Conservation (phyloP, 1,139 yeast species). For the Geotrichum cucujoidarum region DNA sequence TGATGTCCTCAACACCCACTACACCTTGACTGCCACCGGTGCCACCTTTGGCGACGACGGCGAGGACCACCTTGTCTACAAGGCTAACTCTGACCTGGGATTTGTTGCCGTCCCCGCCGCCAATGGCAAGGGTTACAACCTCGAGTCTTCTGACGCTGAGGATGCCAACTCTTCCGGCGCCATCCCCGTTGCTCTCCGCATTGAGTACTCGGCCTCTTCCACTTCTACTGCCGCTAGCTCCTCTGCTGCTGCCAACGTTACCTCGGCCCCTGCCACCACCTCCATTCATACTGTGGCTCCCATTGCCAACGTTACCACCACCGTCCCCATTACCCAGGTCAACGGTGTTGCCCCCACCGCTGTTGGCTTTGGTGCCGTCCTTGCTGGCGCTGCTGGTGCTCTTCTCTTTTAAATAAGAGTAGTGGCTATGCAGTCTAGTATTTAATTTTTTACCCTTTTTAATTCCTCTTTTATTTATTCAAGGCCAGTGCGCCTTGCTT, state of each 20-base stretch:
- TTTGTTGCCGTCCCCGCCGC: conserved; percentile 1
- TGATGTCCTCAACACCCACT: conserved; percentile 3
- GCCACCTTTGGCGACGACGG: background rate
- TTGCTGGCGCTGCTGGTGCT: conserved; percentile 15
- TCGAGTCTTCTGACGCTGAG: background rate
- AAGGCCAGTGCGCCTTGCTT: too few relatives aligned
- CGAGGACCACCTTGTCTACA: conserved; percentile 2
- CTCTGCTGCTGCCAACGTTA: background rate
- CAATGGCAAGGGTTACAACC: background rate
- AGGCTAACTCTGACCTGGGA: background rate
- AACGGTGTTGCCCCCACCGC: conserved; percentile 11
- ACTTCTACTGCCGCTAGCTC: background rate
- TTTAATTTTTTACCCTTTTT: too few relatives aligned
- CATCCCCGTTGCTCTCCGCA: conserved; percentile 2
- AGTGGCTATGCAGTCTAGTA: too few relatives aligned
- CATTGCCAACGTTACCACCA: background rate
- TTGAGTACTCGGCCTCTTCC: background rate
- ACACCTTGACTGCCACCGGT: background rate
- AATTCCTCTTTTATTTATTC: too few relatives aligned
- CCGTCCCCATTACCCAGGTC: conserved; percentile 2
- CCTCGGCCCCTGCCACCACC: background rate
- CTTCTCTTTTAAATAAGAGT: conserved; percentile 15
- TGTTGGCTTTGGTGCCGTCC: conserved; percentile 10
- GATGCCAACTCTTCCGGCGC: background rate
- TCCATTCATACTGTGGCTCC: background rate